Base-by-base conservation (phyloP, 441 rosid species). In the Flueggea neowawraea region DNA sequence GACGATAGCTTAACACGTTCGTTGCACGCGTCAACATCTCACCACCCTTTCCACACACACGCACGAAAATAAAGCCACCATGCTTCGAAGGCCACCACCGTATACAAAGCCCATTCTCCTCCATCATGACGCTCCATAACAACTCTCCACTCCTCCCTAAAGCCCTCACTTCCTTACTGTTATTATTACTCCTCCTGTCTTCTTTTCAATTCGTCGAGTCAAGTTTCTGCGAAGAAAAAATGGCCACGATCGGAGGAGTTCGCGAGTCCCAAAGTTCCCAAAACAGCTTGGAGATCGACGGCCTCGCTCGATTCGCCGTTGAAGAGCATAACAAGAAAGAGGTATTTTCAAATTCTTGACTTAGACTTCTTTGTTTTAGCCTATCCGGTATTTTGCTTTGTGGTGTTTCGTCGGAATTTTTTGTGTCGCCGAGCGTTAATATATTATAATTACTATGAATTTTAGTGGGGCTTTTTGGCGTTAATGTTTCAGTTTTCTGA, bases 321-420 rank as follows among this genome's bases (percentile, higher is more conserved):
- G 86, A 90, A n/a, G 88, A 93, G 54, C 97, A 93, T 70, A 93
- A 93, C 75, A 88, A 85, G 72, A 86, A 84, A 61, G 83, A 84
- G 96, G 97, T 86, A 5, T 39, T 12, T 3, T 53, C 12, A 5
- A 53, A 5, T 53, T 17, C 17, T 16, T 53, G 12, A 22, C 28
- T 22, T 51, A 12, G 8, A 6, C 45, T 43, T 47, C 14, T 47
- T 47, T 47, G 4, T 47, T 45, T 45, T 45, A 9, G 12, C 4
- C 8, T 45, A 45, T 45, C 3, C 50, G 50, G 54, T 28, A 6
- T 10, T 12, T 51, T 13, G 33, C 12, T 62, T 55, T 5, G 9
- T 55, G 31, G n/a, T n/a, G 5, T 43, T 65, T 60, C 6, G 4
- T 3, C 4, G 39, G 6, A 33, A 3, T 33, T 3, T 4, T 33